These are phyloP conservation scores for Pilaira anomala DNA, from an alignment of 192 early-diverging fungal species.

Conservation along the genomic window DNA sequence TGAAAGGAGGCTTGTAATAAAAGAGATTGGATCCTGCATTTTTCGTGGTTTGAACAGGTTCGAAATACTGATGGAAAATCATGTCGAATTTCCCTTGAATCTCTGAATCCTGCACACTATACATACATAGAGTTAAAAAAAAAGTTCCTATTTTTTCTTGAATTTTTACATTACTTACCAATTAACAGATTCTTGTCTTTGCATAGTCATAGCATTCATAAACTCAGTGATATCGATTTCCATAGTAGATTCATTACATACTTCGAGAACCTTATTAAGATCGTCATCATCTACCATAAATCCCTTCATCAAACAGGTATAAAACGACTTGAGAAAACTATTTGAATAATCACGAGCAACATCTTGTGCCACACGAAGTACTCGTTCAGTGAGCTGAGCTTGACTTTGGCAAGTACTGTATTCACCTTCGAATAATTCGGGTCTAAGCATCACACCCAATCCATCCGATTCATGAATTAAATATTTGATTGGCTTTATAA, in stretches of 20 bases:
- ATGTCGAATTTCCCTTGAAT: slow-evolving; percentile 44
- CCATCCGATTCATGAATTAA: slow-evolving; percentile 26
- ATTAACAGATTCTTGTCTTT: slow-evolving; percentile 24
- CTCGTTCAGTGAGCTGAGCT: slow-evolving; percentile 16
- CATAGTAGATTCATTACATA: slow-evolving; percentile 42
- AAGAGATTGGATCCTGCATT: slow-evolving; percentile 45
- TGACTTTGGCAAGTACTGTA: background rate
- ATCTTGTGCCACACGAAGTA: slow-evolving; percentile 30
- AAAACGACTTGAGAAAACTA: slow-evolving; percentile 51
- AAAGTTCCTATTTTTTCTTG: background rate
- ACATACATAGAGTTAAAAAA: no score
- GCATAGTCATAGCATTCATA: slow-evolving; percentile 33
- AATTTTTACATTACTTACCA: background rate
- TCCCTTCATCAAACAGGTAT: slow-evolving; percentile 44
- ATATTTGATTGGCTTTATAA: slow-evolving; percentile 6
- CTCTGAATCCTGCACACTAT: slow-evolving; percentile 37
- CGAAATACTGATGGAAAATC: slow-evolving; percentile 57
- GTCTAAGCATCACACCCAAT: slow-evolving; percentile 16
- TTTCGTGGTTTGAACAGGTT: slow-evolving; percentile 39
- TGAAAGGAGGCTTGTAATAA: slow-evolving; percentile 57
- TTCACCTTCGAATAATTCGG: slow-evolving; percentile 21
- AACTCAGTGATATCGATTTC: slow-evolving; percentile 56
- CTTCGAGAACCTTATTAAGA: slow-evolving; percentile 39
- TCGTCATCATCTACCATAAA: slow-evolving; percentile 40
- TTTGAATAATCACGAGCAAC: slow-evolving; percentile 46